Conservation (phyloP, 495 filamentous ascomycete genomes). For the Xylaria palmicola region DNA sequence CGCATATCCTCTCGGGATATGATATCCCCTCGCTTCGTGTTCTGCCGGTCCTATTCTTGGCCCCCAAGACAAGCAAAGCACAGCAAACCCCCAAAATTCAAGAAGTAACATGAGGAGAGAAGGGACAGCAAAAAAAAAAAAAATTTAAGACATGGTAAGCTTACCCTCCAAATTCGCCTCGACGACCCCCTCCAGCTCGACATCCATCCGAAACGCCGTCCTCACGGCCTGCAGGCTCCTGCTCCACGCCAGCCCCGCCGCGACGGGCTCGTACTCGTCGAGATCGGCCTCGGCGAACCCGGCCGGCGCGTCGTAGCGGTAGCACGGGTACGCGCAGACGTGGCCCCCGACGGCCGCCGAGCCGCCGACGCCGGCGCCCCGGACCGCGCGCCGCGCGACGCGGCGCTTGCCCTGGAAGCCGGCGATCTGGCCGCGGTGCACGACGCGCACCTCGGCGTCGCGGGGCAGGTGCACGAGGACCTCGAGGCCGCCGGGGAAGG, state of each 20-base stretch:
- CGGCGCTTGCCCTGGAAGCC: constrained; percentile 63
- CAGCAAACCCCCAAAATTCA: too few species aligned
- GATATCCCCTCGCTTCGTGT: background rate
- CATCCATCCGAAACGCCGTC: constrained; percentile 58
- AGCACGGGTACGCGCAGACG: constrained; percentile 34
- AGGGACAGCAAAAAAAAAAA: background rate
- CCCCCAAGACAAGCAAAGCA: background rate
- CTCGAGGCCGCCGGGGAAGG: constrained; percentile 40
- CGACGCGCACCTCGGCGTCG: constrained; percentile 39
- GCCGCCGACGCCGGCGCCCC: constrained; percentile 56
- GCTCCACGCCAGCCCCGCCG: constrained; percentile 48
- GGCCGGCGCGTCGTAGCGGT: constrained; percentile 38
- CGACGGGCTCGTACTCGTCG: constrained; percentile 48
- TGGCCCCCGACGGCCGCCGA: constrained; percentile 38
- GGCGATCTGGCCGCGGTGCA: constrained; percentile 50
- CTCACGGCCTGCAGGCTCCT: constrained; percentile 44
- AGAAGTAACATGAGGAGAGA: background rate
- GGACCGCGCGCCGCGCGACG: constrained; percentile 48
- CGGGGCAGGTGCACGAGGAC: constrained; percentile 49
- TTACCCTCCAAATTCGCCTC: constrained; percentile 60
- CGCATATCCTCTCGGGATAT: background rate
- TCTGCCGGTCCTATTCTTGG: background rate
- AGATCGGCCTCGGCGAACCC: constrained; percentile 56
- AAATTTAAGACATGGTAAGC: too few species aligned
- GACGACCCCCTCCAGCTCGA: constrained; percentile 57